Evolutionary conservation across 192 early-diverging fungal species (phyloP), one percentile per base, ranked within the genome.

Genomic region (Coemansia sp.): DNA sequence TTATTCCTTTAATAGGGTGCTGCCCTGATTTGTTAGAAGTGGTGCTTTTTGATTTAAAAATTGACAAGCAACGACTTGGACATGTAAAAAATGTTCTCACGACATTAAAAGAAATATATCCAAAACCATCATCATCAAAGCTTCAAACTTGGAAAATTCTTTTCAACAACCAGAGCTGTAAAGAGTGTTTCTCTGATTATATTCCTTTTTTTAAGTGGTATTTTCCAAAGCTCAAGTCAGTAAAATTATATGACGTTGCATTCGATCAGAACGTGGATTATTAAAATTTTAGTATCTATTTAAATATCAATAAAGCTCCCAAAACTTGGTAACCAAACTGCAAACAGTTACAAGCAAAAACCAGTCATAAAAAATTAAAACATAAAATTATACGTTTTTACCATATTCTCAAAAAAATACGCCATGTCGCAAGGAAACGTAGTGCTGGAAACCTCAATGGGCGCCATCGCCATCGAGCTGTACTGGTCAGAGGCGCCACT

Each of bases 401-500:
- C n/a, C n/a, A n/a, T n/a, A n/a, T n/a, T n/a, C n/a, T n/a, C n/a
- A n/a, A n/a, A n/a, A n/a, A 18, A 24, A n/a, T n/a, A n/a, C n/a
- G n/a, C n/a, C n/a, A 40, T 54, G 53, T 40, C 53, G 6, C 32
- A 21, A 21, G 6, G 51, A 27, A 66, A 56, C 32, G 52, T 66
- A 2, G 54, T 46, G 5, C 64, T 77, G 0, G 50, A 60, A 11
- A 77, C 73, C 2, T 49, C 67, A 2, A 31, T 72, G 21, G 69
- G 68, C 40, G 6, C 52, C 9, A 66, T 79, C 10, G 43, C 52
- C 5, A 23, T 71, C 10, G 64, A 68, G 63, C 54, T 71, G n/a
- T 75, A 72, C 53, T 79, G 68, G 73, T 54, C 31, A 21, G 67
- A 87, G 67, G 80, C 90, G 1, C 97, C 97, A 14, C 68, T 82